These are phyloP conservation scores for Circinella umbellata DNA, from an alignment of 371 early-diverging fungal species.

Conservation along the genomic window DNA sequence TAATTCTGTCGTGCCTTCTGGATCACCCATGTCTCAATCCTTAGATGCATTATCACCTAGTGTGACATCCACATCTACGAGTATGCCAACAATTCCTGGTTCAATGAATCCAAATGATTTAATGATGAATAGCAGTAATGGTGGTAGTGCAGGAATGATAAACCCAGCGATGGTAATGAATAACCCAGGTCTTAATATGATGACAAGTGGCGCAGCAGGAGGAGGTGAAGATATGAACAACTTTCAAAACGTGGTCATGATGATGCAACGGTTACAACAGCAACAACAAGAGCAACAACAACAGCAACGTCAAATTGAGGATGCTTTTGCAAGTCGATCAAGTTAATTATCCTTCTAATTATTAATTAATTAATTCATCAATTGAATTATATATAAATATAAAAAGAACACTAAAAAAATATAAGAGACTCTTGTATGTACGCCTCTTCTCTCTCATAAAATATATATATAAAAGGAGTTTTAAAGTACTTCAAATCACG, in stretches of 20 bases:
- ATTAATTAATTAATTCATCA: no score
- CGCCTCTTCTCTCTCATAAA: no score
- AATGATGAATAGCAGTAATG: constrained; percentile 21
- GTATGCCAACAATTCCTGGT: constrained; percentile 20
- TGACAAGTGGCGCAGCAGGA: constrained; percentile 4
- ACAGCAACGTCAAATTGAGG: constrained; percentile 30
- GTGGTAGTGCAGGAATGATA: constrained; percentile 26
- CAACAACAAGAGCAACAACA: constrained; percentile 31
- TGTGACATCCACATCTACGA: constrained; percentile 25
- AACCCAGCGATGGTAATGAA: constrained; percentile 35
- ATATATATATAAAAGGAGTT: no score
- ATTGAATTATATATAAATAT: no score
- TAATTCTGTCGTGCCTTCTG: constrained; percentile 9
- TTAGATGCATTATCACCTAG: constrained; percentile 30
- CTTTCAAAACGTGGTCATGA: constrained; percentile 39
- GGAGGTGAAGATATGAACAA: constrained; percentile 25
- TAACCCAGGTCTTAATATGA: constrained; percentile 9
- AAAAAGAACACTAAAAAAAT: no score
- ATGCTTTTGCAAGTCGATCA: constrained; percentile 23
- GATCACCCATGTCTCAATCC: constrained; percentile 29
- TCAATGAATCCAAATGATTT: constrained; percentile 36
- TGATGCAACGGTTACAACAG: constrained; percentile 48
- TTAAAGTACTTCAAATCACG: no score
- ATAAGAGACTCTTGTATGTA: no score
- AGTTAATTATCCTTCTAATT: background rate